These are phyloP conservation scores for Caloboletus inedulis DNA, from an alignment of 1,284 basidiomycete species.

Conservation along the genomic window DNA sequence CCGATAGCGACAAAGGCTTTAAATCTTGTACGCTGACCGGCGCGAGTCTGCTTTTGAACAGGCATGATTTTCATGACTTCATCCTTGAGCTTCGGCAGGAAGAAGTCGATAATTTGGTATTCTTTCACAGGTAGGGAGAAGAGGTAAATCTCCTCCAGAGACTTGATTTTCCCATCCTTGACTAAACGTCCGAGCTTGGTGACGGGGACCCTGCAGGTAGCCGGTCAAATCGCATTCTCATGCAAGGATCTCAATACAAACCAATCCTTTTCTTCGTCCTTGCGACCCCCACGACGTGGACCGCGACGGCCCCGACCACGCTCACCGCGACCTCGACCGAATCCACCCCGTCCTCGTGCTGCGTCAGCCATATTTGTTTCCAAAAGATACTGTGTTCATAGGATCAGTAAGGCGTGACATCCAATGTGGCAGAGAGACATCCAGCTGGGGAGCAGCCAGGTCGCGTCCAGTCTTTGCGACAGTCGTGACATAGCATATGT, in stretches of 20 bases:
- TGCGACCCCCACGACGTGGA: constrained; percentile 92
- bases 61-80: constrained; percentile 99
- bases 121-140: constrained; percentile 99
- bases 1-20: constrained; percentile 99
- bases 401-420: constrained; percentile 24
- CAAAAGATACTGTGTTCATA: constrained; percentile 24
- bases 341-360: constrained; percentile 79
- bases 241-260: constrained; percentile 41
- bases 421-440: constrained; percentile 18
- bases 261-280: constrained; percentile 99
- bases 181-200: constrained; percentile 99
- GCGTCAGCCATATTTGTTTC: constrained; percentile 69
- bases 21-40: constrained; percentile 99
- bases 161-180: constrained; percentile 99
- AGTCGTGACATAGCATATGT: background rate
- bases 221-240: constrained; percentile 4
- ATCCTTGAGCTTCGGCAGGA: constrained; percentile 97
- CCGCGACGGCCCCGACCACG: constrained; percentile 84
- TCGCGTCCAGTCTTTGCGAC: background rate
- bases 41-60: constrained; percentile 99
- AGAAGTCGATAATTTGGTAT: constrained; percentile 96
- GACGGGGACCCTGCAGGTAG: constrained; percentile 79
- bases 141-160: constrained; percentile 99
- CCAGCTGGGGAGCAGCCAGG: constrained; percentile 19
- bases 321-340: constrained; percentile 87